Percentiles rank a stretch among this genome's conserved stretches.
phyloP scores from a whole-genome alignment of 2,329 filamentous ascomycete genomes.

The Chaetomiaceae sp. region DNA sequence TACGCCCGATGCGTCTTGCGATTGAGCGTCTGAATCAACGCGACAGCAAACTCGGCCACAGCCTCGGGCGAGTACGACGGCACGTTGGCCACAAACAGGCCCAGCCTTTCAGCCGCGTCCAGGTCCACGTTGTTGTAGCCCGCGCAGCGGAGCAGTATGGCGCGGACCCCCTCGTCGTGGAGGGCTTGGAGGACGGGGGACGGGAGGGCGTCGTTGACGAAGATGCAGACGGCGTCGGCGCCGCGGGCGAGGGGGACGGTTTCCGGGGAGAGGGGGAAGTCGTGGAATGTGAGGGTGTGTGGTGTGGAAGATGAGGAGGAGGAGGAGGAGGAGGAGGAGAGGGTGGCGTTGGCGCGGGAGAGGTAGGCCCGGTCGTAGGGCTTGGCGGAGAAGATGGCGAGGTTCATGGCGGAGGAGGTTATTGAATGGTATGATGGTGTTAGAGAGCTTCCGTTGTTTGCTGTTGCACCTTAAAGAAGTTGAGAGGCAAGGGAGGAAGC shows the following conservation, averaged over 20 bases:
- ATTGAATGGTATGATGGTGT: too few species aligned
- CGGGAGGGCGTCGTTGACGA: constrained; percentile 61
- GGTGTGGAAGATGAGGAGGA: constrained; percentile 25
- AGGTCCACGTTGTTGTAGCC: constrained; percentile 67
- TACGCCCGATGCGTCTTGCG: constrained; percentile 64
- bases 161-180: constrained; percentile 46
- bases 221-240: constrained; percentile 59
- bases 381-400: constrained; percentile 62
- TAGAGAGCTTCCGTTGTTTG: too few species aligned
- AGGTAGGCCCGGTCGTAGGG: constrained; percentile 58
- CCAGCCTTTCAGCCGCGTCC: constrained; percentile 46
- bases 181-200: constrained; percentile 49
- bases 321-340: constrained; percentile 18
- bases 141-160: constrained; percentile 62
- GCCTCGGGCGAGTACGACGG: constrained; percentile 66
- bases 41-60: constrained; percentile 66
- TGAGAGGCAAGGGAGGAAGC: too few species aligned
- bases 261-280: constrained; percentile 51
- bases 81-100: constrained; percentile 61
- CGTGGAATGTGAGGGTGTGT: constrained; percentile 53
- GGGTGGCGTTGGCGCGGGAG: constrained; percentile 35
- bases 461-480: too few species aligned
- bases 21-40: constrained; percentile 62
- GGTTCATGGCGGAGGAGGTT: constrained; percentile 43
- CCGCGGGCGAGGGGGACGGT: constrained; percentile 52